These are phyloP conservation scores for Scytalidium sp. DNA, from an alignment of 2,329 filamentous ascomycete genomes.

Conservation along the genomic window DNA sequence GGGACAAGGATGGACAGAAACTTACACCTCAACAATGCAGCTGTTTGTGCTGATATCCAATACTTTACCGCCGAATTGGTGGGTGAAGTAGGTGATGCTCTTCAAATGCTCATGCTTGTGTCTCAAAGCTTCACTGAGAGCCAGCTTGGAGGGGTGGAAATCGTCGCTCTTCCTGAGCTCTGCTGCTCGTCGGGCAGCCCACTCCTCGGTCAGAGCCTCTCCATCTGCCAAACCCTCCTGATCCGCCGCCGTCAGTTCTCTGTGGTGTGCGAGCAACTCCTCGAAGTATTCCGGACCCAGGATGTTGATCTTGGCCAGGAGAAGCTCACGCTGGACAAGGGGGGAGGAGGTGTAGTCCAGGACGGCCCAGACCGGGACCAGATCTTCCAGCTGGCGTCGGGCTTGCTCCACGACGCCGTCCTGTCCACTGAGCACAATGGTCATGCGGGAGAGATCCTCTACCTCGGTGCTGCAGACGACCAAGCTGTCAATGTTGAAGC, in stretches of 20 bases:
- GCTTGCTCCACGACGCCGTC: conserved; percentile 98
- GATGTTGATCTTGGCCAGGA: conserved; percentile 95
- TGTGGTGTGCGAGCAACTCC: conserved; percentile 91
- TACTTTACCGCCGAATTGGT: conserved; percentile 97
- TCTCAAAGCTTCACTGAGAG: conserved; percentile 82
- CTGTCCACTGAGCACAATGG: conserved; percentile 93
- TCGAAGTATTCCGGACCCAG: conserved; percentile 98
- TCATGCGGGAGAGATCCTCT: conserved; percentile 96
- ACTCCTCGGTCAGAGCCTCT: conserved; percentile 39
- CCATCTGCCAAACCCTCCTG: conserved; percentile 22
- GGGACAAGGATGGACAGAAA: conserved; percentile 18
- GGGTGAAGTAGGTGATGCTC: conserved; percentile 92
- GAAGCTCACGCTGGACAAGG: conserved; percentile 90
- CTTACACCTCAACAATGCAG: conserved; percentile 96
- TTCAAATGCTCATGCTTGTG: conserved; percentile 98
- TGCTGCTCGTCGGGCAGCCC: conserved; percentile 26
- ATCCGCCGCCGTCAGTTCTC: conserved; percentile 69
- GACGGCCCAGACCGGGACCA: conserved; percentile 97
- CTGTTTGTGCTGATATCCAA: conserved; percentile 97
- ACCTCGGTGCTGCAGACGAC: conserved; percentile 99
- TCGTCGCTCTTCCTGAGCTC: conserved; percentile 41
- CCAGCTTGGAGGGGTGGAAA: conserved; percentile 87
- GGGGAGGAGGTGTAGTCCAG: conserved; percentile 92
- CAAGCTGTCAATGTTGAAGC: conserved; percentile 98
- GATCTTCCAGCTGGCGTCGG: conserved; percentile 87